These are phyloP conservation scores for Mentha longifolia DNA, from an alignment of 257 asterid species.

Conservation along the genomic window DNA sequence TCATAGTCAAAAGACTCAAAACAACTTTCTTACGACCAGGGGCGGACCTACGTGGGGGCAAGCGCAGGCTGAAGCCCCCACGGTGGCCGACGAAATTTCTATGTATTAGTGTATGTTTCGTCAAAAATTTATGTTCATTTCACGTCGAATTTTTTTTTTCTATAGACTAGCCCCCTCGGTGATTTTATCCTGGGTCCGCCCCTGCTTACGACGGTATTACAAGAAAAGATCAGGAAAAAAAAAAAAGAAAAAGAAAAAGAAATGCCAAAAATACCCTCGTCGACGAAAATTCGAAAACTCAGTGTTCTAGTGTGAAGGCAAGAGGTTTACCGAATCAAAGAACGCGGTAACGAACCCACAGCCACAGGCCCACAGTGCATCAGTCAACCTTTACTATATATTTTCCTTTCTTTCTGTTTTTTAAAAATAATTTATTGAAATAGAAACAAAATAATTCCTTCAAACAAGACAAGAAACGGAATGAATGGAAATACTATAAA, in stretches of 20 bases:
- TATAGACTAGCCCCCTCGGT: no score
- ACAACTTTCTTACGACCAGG: no score
- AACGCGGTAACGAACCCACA: conserved; percentile 10
- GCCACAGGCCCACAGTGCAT: neutral
- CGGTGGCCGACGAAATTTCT: no score
- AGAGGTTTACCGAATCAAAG: conserved; percentile 37
- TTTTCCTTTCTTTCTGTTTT: neutral
- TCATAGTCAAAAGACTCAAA: neutral
- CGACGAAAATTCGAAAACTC: neutral
- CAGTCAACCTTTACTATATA: conserved; percentile 34
- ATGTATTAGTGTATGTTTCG: no score
- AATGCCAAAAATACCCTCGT: neutral
- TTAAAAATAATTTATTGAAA: no score
- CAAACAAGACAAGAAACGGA: conserved; percentile 16
- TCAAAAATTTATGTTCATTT: no score
- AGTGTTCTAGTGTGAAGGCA: conserved; percentile 34
- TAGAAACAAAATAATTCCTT: neutral
- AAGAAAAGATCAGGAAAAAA: neutral
- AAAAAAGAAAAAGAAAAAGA: no score
- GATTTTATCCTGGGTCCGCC: no score
- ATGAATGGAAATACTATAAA: conserved; percentile 34
- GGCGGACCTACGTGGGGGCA: no score
- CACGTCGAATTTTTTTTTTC: no score
- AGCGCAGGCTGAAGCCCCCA: no score
- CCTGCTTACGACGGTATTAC: no score